A percentile compares a stretch with the other conserved stretches of the same genome.
phyloP scores from a whole-genome alignment of 2,329 filamentous ascomycete genomes.

The Arthroderma uncinatum region DNA sequence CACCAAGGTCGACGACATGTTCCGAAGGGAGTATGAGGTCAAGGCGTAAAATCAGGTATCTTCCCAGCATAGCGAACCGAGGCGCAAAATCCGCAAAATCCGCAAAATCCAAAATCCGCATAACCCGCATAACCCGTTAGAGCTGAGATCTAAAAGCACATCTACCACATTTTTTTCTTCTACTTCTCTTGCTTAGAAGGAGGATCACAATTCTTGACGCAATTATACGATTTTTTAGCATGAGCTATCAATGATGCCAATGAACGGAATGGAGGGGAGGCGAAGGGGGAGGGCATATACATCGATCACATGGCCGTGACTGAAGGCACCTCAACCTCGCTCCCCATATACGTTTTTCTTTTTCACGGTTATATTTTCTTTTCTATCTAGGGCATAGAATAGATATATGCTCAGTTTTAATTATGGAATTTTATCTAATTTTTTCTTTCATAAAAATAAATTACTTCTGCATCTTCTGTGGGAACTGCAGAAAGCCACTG shows the following conservation, averaged over 20 bases:
- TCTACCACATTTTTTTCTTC: not conserved
- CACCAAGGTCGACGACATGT: constrained; percentile 72
- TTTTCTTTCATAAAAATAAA: not conserved
- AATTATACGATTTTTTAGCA: not conserved
- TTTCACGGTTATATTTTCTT: not conserved
- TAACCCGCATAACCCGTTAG: not conserved
- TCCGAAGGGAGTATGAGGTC: constrained; percentile 65
- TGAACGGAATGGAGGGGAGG: not conserved
- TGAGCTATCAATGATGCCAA: not conserved
- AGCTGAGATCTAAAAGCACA: not conserved
- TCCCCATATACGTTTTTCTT: not conserved
- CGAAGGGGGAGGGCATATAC: not conserved
- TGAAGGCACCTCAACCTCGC: not conserved
- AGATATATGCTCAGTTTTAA: constrained; percentile 2
- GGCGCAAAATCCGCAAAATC: not conserved
- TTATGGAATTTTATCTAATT: not conserved
- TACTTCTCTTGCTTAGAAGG: constrained; percentile 2
- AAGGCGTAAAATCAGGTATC: constrained; percentile 40
- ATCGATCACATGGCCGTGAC: no score
- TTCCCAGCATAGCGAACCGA: constrained; percentile 9
- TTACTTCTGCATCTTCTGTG: not conserved
- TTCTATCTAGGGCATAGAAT: constrained; percentile 2
- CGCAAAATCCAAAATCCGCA: not conserved
- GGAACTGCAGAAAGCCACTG: not conserved
- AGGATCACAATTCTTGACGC: not conserved